Evolutionary conservation across 148 eudicot species (phyloP).

Genomic region (Rhododendron mucronatum): DNA sequence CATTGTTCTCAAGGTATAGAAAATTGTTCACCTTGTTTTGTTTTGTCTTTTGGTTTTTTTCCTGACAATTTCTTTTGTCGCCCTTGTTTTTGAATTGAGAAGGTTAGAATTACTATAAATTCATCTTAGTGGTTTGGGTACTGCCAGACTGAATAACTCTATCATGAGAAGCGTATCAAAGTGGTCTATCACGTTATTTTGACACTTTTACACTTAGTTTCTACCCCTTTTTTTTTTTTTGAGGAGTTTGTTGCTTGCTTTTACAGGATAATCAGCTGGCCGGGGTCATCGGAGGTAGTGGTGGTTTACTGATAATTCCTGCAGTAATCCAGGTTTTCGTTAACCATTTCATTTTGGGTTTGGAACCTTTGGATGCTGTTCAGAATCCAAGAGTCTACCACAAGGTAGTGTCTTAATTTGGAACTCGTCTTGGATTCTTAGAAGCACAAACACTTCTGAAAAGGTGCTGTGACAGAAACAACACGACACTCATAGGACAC

Average conservation of each 20-base stretch:
- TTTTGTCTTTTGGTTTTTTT: not conserved
- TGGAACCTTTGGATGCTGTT: slow-evolving; percentile 74
- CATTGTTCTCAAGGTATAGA: slow-evolving; percentile 55
- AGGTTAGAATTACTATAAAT: not conserved
- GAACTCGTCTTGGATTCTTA: not conserved
- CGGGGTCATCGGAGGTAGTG: slow-evolving; percentile 93
- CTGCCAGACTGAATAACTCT: not conserved
- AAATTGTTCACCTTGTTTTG: not conserved
- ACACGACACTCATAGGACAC: not conserved
- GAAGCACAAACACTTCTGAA: not conserved
- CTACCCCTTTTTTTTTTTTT: not conserved
- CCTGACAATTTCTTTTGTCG: not conserved
- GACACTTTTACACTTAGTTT: not conserved
- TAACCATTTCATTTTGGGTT: slow-evolving; percentile 63
- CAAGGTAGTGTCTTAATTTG: slow-evolving; percentile 35
- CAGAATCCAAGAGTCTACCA: slow-evolving; percentile 87
- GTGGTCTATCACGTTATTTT: not conserved
- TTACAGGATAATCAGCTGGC: slow-evolving; percentile 65
- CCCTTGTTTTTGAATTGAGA: not conserved
- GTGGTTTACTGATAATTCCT: slow-evolving; percentile 70
- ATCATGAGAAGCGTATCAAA: not conserved
- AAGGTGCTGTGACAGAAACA: not conserved
- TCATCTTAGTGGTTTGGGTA: not conserved
- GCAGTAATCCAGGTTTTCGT: slow-evolving; percentile 79
- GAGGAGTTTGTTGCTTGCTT: not conserved